These are phyloP conservation scores for Discostella pseudostelligera DNA, from an alignment of 108 stramenopile genomes.

Conservation along the genomic window DNA sequence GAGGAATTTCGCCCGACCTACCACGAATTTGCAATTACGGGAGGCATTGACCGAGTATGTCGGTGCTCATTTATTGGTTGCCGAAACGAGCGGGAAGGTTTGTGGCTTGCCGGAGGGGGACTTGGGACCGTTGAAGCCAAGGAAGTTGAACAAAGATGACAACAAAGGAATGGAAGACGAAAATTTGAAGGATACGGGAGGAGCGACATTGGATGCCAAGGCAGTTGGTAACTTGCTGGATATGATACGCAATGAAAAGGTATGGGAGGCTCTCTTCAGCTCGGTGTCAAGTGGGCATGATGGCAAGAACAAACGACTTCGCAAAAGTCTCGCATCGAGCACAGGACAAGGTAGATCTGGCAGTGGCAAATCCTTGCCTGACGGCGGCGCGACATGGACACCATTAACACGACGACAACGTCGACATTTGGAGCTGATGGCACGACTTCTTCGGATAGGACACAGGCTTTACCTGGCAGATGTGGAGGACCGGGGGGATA, in stretches of 20 bases:
- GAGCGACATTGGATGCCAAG: conserved; percentile 31
- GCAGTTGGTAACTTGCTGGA: conserved; percentile 20
- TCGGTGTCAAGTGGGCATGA: conserved; percentile 23
- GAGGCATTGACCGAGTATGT: conserved; percentile 64
- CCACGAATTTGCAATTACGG: conserved; percentile 17
- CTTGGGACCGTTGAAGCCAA: conserved; percentile 29
- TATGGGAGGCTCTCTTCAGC: conserved; percentile 53
- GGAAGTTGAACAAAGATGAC: conserved; percentile 7
- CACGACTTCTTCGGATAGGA: conserved; percentile 59
- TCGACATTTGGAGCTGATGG: conserved; percentile 65
- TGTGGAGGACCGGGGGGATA: conserved; percentile 41
- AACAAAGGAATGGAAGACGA: conserved; percentile 6
- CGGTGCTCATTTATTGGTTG: conserved; percentile 60
- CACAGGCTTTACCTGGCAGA: conserved; percentile 63
- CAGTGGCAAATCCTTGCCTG: conserved; percentile 17
- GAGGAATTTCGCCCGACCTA: conserved; percentile 39
- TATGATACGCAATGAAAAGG: conserved; percentile 46
- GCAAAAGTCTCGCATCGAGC: conserved; percentile 16
- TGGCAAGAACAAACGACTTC: conserved; percentile 22
- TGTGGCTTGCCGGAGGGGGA: conserved; percentile 38
- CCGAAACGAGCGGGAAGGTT: conserved; percentile 46
- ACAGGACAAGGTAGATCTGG: conserved; percentile 10
- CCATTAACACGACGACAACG: conserved; percentile 55
- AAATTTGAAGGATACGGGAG: neutral
- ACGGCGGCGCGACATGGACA: conserved; percentile 35